Evolutionary conservation across 2,329 filamentous ascomycete species (phyloP), one percentile per base, ranked within the genome.

Genomic region (Aspergillus sp.): DNA sequence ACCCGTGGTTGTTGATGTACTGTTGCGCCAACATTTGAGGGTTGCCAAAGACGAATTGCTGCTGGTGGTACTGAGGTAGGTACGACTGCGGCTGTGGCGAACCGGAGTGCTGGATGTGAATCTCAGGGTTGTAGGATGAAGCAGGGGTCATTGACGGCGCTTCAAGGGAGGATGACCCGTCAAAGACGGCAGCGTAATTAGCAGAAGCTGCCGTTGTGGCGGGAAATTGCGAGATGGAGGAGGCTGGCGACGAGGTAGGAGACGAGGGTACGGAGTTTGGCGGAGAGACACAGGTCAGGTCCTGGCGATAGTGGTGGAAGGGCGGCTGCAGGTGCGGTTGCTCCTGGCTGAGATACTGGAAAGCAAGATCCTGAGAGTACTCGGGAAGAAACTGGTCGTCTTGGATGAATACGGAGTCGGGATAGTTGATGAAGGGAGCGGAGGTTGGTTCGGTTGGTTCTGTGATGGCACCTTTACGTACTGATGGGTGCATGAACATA

Each of bases 401-500:
- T 71, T 74, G 72, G 68, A 75, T 72, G 62, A 63, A 68, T 61
- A 73, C 66, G 55, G 68, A 59, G 56, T 71, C 69, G 55, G 68
- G 59, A 57, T 67, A 65, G 65, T 67, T 68, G 62, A 64, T 39
- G 53, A 62, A 62, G 44, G 62, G 50, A 53, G 58, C 39, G 49
- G 62, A 61, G 30, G 67, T 57, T 62, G 71, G 69, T 68, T 73
- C 72, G 59, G 68, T n/a, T n/a, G n/a, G n/a, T n/a, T n/a, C n/a
- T n/a, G n/a, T 74, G 71, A 74, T 73, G 70, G 73, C 69, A 72
- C 66, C 72, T 71, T 75, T 75, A 74, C 73, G 73, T 75, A 64
- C 60, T n/a, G 63, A 59, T 58, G 73, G 69, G 65, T 73, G 66
- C 66, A 72, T 70, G 67, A 72, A 71, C 73, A 75, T 75, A 68